Base-by-base conservation (phyloP, 306 rosid genomes). In the Abrus precatorius region DNA sequence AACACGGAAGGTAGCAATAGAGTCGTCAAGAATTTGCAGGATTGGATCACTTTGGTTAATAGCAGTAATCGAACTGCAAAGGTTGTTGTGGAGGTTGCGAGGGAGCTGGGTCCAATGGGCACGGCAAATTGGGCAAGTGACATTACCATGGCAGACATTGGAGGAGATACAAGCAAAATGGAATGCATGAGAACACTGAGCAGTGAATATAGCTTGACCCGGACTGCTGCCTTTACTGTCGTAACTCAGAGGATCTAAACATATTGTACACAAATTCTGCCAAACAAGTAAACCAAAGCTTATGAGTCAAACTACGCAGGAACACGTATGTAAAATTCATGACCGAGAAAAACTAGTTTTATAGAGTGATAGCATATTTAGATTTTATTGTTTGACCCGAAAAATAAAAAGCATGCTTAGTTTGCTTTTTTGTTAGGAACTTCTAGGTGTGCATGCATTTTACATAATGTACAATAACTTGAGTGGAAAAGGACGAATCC, bases 101-200 rank as follows among this genome's bases (percentile, higher is more conserved):
- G 98, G 99, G 65, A 95, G 92, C 89, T 92, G 99, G 36, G 97
- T 95, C 99, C 99, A 95, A 74, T 89, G 95, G 47, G 98, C 97
- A 0, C 98, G 97, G 81, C 99, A 95, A 75, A 95, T 92, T 76
- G 99, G 99, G 90, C 98, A 93, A 69, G 98, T 95, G 74, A 95
- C 91, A 80, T 98, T 95, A 55, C 99, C 99, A 48, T 95, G 98
- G 77, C 94, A 94, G 48, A 95, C 98, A 64, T 95, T 95, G 90
- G 99, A 95, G 79, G 97, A 89, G 80, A 95, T 95, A 88, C 99
- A 95, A 71, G 93, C 86, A 78, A 95, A 93, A 85, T 95, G 99
- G 85, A 95, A 95, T 44, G 98, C 92, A 86, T 95, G 99, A 66
- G 98, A 91, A 87, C 99, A 95, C 75, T 95, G 99, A 12, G 99